Evolutionary conservation across 2,329 filamentous ascomycete genomes (phyloP), one percentile per base, ranked within the genome.

Genomic region (Fusarium denticulatum): DNA sequence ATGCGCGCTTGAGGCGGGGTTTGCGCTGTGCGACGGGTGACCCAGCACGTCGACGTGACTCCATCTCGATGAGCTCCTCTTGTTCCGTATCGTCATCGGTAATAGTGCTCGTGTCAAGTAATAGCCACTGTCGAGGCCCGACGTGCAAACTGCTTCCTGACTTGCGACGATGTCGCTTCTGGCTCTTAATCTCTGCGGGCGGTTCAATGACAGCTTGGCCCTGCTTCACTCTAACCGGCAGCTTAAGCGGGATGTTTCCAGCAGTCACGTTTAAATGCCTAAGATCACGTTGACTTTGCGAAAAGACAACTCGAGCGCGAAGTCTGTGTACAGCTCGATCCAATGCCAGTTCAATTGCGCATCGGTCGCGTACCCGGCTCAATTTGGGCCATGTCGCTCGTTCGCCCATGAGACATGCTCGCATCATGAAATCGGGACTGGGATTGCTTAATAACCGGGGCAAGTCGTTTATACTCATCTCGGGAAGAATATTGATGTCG

Each of bases 351-450:
- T 98, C 96, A 61, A 98, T 94, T 7, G 95, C 94, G 76, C 94
- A 94, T 61, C 95, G 92, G 78, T 97, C 96, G 43, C 93, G 88
- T 76, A 98, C 93, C 18, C 94, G 90, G 71, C 92, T 93, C 15
- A 98, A 84, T 80, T 95, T 95, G 1, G 95, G 95, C 96, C 95
- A 98, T 0, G 95, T 97, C 6, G 96, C 95, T 64, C 91, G 88
- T 81, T 98, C 94, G 12, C 96, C 96, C 32, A 90, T 88, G 12
- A 94, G 84, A 77, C 93, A 93, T 14, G 93, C 92, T 52, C 92
- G 88, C 10, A 92, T 81, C 94, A 98, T 97, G 80, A 97, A 98
- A 9, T 95, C 93, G 0, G 90, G 85, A 0, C 93, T 95, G 3
- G 96, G 96, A 66, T 98, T 98, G 71, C 88, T 92, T 49, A 98